Base-by-base conservation (phyloP, 805 yeast species). In the Groenewaldozyma salmanticensis region DNA sequence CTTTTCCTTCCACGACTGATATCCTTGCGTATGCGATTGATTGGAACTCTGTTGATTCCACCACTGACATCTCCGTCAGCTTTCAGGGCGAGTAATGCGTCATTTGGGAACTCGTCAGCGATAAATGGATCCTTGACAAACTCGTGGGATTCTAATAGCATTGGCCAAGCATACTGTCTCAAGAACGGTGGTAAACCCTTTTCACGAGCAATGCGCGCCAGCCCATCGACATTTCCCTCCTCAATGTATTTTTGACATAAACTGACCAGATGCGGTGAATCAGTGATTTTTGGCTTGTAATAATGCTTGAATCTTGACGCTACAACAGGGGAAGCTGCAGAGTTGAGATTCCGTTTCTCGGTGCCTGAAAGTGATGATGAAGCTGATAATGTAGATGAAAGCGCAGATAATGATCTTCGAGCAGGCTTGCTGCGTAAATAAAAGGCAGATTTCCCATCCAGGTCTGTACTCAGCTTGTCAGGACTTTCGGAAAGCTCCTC, bases 171-270 rank as follows among this genome's bases (percentile, higher is more conserved):
- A 42, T 71, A 67, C 49, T 75, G 77, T 45, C 97, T 70, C 40
- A 86, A 65, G 42, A 77, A 71, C 1, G 94, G 90, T 1, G 96
- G 96, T 21, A 87, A 67, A 2, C 97, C 96, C 42, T 77, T 67
- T 49, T 80, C 87, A 47, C 95, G 70, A 4, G 95, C 90, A 4
- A 88, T 60, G 48, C 76, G 66, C 1, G 96, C 94, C 36, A 88
- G 61, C 0, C 87, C 84, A 37, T 79, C 77, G 43, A 79, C 79
- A 54, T 88, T 82, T 43, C 74, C 74, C 15, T 68, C 66, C 37
- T 63, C 65, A 4, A 87, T 59, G 51, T 76, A 77, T 33, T 67
- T 62, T 33, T 74, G 68, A 48, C 84, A 76, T 19, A 77, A 64
- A 19, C 68, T 67, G 35, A 79, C 68, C 15, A 78, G 56, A 35